phyloP scores from a whole-genome alignment of 2,329 filamentous ascomycete species.

The Phyllosticta citribraziliensis region DNA sequence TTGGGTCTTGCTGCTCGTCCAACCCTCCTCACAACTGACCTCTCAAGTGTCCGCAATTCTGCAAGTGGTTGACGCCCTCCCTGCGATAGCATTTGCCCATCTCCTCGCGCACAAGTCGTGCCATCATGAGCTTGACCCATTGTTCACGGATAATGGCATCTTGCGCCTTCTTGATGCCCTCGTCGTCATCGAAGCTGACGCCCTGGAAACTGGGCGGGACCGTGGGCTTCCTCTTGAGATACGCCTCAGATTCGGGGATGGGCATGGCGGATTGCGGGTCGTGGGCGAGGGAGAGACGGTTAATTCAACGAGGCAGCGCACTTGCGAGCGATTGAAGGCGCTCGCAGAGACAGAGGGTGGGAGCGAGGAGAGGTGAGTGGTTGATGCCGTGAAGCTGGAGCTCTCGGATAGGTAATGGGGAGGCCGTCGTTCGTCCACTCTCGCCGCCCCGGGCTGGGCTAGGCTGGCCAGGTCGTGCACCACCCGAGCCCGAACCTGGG shows the following conservation, averaged over 20 bases:
- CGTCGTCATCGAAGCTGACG: constrained; percentile 77
- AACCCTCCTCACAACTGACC: constrained; percentile 46
- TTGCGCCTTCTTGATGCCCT: constrained; percentile 70
- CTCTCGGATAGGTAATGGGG: constrained; percentile 1
- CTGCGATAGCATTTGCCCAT: constrained; percentile 76
- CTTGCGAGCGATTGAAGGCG: not conserved
- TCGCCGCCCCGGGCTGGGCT: not conserved
- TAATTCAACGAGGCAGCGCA: not conserved
- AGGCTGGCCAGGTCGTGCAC: not conserved
- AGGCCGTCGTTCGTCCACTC: constrained; percentile 6
- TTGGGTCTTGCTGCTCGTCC: not conserved
- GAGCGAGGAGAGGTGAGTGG: not conserved
- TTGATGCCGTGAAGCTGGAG: not conserved
- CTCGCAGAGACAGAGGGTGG: not conserved
- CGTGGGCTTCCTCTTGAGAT: constrained; percentile 74
- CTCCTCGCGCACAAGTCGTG: constrained; percentile 69
- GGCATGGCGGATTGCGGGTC: constrained; percentile 48
- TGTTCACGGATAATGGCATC: constrained; percentile 76
- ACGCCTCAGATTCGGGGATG: constrained; percentile 71
- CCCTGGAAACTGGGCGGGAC: constrained; percentile 78
- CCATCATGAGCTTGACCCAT: constrained; percentile 88
- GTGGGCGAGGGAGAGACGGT: not conserved
- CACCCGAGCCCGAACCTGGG: not conserved
- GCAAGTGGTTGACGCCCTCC: constrained; percentile 78
- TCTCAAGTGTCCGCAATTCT: constrained; percentile 75